phyloP scores from a whole-genome alignment of 192 early-diverging fungal species.

The Coemansia sp. region DNA sequence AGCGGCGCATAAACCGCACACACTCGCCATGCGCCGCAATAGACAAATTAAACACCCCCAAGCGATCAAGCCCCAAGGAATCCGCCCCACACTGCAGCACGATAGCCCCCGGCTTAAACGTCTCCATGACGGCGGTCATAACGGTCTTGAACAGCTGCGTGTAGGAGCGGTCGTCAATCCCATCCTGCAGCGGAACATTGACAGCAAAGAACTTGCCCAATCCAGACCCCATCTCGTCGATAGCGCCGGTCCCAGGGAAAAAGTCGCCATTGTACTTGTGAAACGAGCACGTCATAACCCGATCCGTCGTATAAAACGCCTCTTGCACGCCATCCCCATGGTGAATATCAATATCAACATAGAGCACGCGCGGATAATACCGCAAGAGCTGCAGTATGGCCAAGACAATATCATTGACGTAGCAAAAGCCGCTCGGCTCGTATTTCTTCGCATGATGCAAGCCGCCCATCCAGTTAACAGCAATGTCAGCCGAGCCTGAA shows the following conservation, averaged over 20 bases:
- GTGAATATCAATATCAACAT: constrained; percentile 91
- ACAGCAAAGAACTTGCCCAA: constrained; percentile 90
- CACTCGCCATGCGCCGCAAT: constrained; percentile 89
- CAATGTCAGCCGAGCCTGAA: constrained; percentile 79
- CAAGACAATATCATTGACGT: constrained; percentile 92
- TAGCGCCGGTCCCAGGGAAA: constrained; percentile 92
- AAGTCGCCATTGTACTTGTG: constrained; percentile 94
- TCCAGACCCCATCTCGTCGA: constrained; percentile 83
- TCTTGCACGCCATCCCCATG: constrained; percentile 96
- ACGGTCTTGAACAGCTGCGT: constrained; percentile 61
- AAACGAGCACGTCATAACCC: constrained; percentile 95
- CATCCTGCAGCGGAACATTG: constrained; percentile 92
- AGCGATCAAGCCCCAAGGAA: constrained; percentile 88
- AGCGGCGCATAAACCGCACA: constrained; percentile 86
- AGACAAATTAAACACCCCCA: constrained; percentile 94
- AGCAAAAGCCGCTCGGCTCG: constrained; percentile 92
- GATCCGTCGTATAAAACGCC: constrained; percentile 88
- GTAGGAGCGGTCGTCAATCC: constrained; percentile 93
- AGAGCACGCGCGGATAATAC: constrained; percentile 85
- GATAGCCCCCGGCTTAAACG: constrained; percentile 85
- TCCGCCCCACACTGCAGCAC: constrained; percentile 98
- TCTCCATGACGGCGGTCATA: constrained; percentile 93
- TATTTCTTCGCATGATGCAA: constrained; percentile 80
- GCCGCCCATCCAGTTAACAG: constrained; percentile 91
- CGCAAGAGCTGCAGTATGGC: constrained; percentile 71